Conservation (phyloP, 441 rosid species). For the Hura crepitans region DNA sequence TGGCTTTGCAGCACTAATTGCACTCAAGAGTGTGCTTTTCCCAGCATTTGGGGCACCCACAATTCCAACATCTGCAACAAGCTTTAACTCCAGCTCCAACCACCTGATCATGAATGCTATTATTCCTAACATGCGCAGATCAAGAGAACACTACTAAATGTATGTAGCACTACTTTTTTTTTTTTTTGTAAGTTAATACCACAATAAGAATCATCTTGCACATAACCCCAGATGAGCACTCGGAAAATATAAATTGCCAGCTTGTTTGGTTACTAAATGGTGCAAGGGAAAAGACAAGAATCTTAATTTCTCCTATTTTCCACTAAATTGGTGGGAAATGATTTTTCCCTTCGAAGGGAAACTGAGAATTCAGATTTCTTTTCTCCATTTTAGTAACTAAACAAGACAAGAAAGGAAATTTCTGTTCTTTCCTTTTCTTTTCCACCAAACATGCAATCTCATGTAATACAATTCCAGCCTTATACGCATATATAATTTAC, state of each 20-base stretch:
- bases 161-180: not conserved
- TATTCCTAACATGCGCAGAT: slow-evolving; percentile 18
- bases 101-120: slow-evolving; percentile 56
- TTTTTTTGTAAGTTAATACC: not conserved
- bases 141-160: slow-evolving; percentile 6
- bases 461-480: not conserved
- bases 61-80: slow-evolving; percentile 88
- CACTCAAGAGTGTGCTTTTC: slow-evolving; percentile 85
- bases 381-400: no score
- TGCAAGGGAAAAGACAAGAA: no score
- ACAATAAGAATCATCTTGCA: not conserved
- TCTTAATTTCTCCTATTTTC: no score
- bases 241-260: not conserved
- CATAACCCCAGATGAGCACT: not conserved
- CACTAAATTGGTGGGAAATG: no score
- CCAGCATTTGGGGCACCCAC: slow-evolving; percentile 97
- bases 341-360: no score
- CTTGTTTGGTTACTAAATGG: no score
- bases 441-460: no score
- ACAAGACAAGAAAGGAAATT: no score
- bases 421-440: no score
- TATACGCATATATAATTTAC: not conserved
- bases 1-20: slow-evolving; percentile 84
- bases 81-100: slow-evolving; percentile 86
- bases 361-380: no score